phyloP scores from a whole-genome alignment of 441 rosid genomes.

The Flueggea neowawraea region DNA sequence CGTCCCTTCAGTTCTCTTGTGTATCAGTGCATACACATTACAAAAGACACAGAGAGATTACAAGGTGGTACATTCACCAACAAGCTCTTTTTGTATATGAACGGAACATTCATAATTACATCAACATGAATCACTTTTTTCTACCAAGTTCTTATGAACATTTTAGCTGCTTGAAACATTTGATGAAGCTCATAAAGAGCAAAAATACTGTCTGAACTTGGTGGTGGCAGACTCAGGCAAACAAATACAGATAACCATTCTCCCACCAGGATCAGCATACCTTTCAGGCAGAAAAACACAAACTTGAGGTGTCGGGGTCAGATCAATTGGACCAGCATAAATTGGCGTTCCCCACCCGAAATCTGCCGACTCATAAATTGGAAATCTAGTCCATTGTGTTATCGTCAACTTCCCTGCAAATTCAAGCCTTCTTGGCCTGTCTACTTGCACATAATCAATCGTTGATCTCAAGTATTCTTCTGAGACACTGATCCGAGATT shows the following conservation, averaged over 20 bases:
- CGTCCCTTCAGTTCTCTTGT: too few species aligned
- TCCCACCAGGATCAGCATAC: conserved; percentile 43
- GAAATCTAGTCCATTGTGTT: conserved; percentile 91
- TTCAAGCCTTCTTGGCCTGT: conserved; percentile 73
- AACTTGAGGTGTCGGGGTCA: conserved; percentile 92
- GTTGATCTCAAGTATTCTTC: conserved; percentile 80
- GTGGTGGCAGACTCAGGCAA: conserved; percentile 56
- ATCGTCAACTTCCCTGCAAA: conserved; percentile 83
- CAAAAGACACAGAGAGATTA: too few species aligned
- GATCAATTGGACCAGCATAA: conserved; percentile 84
- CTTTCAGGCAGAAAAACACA: conserved; percentile 80
- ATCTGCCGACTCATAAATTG: conserved; percentile 76
- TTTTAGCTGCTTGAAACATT: too few species aligned
- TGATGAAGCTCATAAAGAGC: conserved; percentile 8
- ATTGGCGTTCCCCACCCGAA: conserved; percentile 86
- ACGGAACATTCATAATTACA: too few species aligned
- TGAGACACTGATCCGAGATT: conserved; percentile 54
- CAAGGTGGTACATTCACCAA: too few species aligned
- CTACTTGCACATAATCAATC: conserved; percentile 59
- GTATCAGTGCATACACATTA: too few species aligned
- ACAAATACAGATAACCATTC: conserved; percentile 76
- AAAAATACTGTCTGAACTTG: conserved; percentile 45
- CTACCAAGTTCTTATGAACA: too few species aligned
- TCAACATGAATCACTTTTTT: too few species aligned
- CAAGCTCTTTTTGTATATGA: too few species aligned